Evolutionary conservation across 2,329 filamentous ascomycete species (phyloP).

Genomic region (Arthrobotrys megalospora): DNA sequence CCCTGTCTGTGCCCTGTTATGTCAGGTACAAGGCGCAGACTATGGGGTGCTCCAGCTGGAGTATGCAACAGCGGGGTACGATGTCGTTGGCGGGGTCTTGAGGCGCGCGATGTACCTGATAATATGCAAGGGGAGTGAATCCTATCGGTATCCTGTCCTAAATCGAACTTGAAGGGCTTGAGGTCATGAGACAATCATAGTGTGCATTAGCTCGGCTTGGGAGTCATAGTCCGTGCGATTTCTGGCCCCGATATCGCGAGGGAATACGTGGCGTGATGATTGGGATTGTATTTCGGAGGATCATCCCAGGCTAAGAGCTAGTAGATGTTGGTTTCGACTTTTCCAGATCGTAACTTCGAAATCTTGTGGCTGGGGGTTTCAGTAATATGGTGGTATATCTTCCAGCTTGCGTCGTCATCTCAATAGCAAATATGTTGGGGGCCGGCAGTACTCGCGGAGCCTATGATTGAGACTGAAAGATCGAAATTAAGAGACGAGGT

Average conservation of each 20-base stretch:
- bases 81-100: slow-evolving; percentile 34
- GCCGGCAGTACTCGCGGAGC: background rate
- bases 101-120: slow-evolving; percentile 5
- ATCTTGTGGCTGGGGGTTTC: slow-evolving; percentile 5
- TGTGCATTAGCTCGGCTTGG: background rate
- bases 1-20: slow-evolving; percentile 5
- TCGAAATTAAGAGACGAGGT: too few relatives aligned
- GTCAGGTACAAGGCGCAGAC: background rate
- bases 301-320: background rate
- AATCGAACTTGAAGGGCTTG: background rate
- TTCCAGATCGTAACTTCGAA: background rate
- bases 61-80: slow-evolving; percentile 33
- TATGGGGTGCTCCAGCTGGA: slow-evolving; percentile 9
- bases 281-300: background rate
- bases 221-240: background rate
- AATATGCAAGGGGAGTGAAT: slow-evolving; percentile 23
- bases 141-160: slow-evolving; percentile 6
- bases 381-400: background rate
- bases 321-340: background rate
- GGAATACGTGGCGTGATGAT: slow-evolving; percentile 3
- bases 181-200: slow-evolving; percentile 1
- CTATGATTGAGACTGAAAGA: background rate
- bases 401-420: background rate
- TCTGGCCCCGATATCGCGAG: background rate
- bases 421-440: background rate